Percentiles rank a stretch among this genome's conserved stretches.
These are phyloP conservation scores for Candida dendrica DNA, from an alignment of 805 yeast species.

Conservation along the genomic window DNA sequence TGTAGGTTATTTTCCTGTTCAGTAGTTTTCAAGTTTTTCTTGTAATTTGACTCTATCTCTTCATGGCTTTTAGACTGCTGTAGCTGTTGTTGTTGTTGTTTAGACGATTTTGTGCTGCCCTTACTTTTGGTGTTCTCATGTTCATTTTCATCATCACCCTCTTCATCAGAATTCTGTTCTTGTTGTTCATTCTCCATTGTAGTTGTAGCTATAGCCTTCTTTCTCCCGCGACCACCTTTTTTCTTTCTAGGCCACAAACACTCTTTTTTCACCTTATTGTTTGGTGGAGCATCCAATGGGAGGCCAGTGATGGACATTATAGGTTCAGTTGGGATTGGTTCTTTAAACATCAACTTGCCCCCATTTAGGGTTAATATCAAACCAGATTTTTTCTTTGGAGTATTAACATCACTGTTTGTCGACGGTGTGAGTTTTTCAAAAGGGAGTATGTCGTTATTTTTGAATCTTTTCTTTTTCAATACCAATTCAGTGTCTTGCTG, in stretches of 20 bases:
- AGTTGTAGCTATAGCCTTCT: constrained; percentile 5
- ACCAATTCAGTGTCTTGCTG: background rate
- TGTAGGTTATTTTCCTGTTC: constrained; percentile 27
- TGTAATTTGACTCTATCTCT: constrained; percentile 5
- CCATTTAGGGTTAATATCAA: background rate
- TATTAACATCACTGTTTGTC: background rate
- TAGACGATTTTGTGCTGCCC: constrained; percentile 1
- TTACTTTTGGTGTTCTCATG: constrained; percentile 10
- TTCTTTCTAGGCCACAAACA: constrained; percentile 42
- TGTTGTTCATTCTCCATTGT: background rate
- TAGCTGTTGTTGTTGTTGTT: constrained; percentile 5
- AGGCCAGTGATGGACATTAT: constrained; percentile 62
- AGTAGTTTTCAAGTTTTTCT: constrained; percentile 23
- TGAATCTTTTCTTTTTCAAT: constrained; percentile 4
- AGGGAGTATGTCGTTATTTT: background rate
- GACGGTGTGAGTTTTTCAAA: background rate
- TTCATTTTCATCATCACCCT: constrained; percentile 11
- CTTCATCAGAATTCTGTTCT: background rate
- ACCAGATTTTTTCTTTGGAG: background rate
- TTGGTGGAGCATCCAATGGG: constrained; percentile 66
- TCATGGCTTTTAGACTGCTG: constrained; percentile 1
- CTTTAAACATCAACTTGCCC: constrained; percentile 25
- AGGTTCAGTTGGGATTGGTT: constrained; percentile 52
- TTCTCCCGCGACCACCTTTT: constrained; percentile 11
- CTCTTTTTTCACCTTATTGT: constrained; percentile 48